Evolutionary conservation across 495 filamentous ascomycete species (phyloP), one percentile per base, ranked within the genome.

Genomic region (Penicillium soppii): DNA sequence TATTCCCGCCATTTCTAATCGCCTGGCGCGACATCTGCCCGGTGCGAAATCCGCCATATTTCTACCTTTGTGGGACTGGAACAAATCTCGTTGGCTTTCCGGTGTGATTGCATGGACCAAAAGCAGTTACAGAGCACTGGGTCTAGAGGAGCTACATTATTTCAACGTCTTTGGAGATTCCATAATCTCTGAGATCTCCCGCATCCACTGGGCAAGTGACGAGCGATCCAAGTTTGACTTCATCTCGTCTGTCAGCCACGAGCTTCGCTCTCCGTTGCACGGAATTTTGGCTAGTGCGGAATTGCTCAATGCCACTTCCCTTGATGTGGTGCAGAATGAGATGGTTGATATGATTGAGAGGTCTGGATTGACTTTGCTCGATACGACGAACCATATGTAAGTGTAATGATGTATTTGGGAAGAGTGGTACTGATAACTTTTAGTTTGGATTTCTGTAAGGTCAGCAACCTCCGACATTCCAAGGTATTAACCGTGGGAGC

Each of bases 201-300:
- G 80, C 22, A 56, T 85, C 7, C 68, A 80, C 41, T 75, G 72
- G 44, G 68, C 61, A 13, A 59, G 54, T 16, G 73, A 70, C 8
- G 77, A 83, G 47, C 72, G 69, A 42, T 76, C 79, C 21, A 90
- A 91, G 56, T 78, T 82, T 1, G 85, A 86, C 50, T 84, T 90
- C 48, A 82, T 91, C 26, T 83, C 83, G 0, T 87, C 82, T 10
- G 79, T 91, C 21, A 87, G 82, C 21, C 88, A 91, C 59, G 88
- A 91, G 53, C 71, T 91, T 16, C 78, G 88, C 0, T 86, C 80
- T 0, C 88, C 88, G 0, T 62, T 91, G 15, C 85, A 89, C 52
- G 86, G 86, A 4, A 84, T 88, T 35, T 61, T 88, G 1, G 82
- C 81, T 0, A 82, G 77, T 53, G 74, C 80, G 1, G 86, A 90